phyloP scores from a whole-genome alignment of 805 yeast species.

The Barnettozyma botsteinii region DNA sequence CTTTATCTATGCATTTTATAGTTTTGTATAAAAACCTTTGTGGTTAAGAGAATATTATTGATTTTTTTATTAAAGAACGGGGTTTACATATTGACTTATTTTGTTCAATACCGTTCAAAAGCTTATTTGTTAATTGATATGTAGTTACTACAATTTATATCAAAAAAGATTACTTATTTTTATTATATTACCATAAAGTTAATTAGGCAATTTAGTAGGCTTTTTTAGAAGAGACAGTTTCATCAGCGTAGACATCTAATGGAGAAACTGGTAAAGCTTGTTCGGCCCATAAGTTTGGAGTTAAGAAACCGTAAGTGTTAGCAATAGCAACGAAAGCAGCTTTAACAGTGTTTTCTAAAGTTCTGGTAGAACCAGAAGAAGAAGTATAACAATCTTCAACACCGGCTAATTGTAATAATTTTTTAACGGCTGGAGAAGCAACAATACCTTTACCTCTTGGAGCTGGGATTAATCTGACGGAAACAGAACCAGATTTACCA shows the following conservation, averaged over 20 bases:
- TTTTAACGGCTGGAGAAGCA: constrained; percentile 99
- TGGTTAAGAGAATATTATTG: neutral
- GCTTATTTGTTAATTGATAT: neutral
- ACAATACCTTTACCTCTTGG: constrained; percentile 99
- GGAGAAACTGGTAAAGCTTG: constrained; percentile 85
- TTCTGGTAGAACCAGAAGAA: constrained; percentile 98
- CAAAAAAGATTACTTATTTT: constrained; percentile 1
- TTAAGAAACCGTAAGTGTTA: constrained; percentile 99
- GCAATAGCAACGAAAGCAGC: constrained; percentile 99
- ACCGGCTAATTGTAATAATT: constrained; percentile 98
- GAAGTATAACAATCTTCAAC: constrained; percentile 99
- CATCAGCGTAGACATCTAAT: constrained; percentile 89
- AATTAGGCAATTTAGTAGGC: constrained; percentile 49
- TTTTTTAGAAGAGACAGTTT: constrained; percentile 70
- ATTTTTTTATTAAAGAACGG: constrained; percentile 1
- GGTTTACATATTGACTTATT: neutral
- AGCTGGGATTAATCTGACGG: constrained; percentile 98
- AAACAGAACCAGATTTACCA: constrained; percentile 99
- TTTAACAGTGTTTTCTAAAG: constrained; percentile 99
- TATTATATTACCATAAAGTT: constrained; percentile 5
- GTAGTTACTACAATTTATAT: neutral
- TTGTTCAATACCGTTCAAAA: neutral
- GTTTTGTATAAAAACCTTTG: constrained; percentile 1
- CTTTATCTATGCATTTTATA: neutral
- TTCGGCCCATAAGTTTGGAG: constrained; percentile 97